Evolutionary conservation across 1,284 basidiomycete species (phyloP), one percentile per base, ranked within the genome.

Genomic region (Volvariella volvacea): DNA sequence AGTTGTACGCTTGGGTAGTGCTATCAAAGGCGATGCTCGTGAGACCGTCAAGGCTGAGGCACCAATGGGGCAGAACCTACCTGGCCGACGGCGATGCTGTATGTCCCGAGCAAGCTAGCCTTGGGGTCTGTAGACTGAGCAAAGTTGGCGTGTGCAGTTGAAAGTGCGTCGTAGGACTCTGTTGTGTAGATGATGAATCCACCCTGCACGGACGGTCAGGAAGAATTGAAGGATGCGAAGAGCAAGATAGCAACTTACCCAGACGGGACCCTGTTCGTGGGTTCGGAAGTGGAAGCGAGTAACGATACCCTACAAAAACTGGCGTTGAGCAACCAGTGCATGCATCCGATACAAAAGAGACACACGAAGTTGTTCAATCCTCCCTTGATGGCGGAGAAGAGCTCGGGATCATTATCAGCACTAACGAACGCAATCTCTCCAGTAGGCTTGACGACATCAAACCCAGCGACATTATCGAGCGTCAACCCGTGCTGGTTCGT

Each of bases 301-400:
- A 3, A 82, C 77, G 28, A 82, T 75, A 1, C 78, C 80, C 78
- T 82, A 22, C 15, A 19, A 38, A 17, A n/a, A 14, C 7, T 21
- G 44, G 33, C 36, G 22, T 39, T 36, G 19, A 36, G 17, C n/a
- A 39, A 37, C 12, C 6, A 28, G 12, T 12, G 25, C 6, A 28
- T 4, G 22, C 15, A 17, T 6, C 22, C 4, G 20, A 16, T 17
- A 12, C 3, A 2, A n/a, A 10, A 22, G 31, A 32, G 4, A 62
- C 73, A 46, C 45, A 78, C 80, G 48, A 78, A 81, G 52, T 81
- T 82, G 50, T 82, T 81, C 50, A 68, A 61, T 14, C 78, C 75
- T 33, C 78, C 78, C 56, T 67, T 73, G 16, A 78, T 55, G 3
- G 61, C 74, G 46, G 68, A 74, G 57, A 75, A 78, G 0, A 78